Conservation (phyloP, 129 eudicot species). For the Lactuca saligna region DNA sequence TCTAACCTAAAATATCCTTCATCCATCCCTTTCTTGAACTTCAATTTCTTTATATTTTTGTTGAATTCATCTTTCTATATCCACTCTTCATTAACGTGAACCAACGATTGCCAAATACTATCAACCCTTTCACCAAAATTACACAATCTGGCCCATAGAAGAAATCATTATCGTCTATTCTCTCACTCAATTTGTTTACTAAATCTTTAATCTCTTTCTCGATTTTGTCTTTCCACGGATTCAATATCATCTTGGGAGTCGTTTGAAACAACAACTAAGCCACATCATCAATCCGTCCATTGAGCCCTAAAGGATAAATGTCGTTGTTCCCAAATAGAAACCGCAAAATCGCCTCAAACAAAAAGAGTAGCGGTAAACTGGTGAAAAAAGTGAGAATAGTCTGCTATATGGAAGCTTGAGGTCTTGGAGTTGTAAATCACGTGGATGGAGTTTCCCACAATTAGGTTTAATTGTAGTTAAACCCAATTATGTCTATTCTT, state of each 20-base stretch:
- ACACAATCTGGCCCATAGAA: not conserved
- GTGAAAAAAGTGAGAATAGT: not conserved
- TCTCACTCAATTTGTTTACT: not conserved
- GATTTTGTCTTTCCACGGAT: not conserved
- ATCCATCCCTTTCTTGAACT: conserved; percentile 16
- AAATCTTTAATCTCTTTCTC: not conserved
- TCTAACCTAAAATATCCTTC: conserved; percentile 38
- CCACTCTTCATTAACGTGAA: not conserved
- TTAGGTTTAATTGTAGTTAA: too few relatives aligned
- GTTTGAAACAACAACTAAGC: not conserved
- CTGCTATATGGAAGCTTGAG: not conserved
- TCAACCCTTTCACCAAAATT: not conserved
- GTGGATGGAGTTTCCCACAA: too few relatives aligned
- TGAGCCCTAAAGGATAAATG: not conserved
- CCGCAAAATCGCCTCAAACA: not conserved
- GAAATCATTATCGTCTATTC: not conserved
- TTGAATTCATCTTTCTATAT: conserved; percentile 47
- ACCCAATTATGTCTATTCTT: not conserved
- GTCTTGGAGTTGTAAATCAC: too few relatives aligned
- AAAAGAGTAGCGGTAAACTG: not conserved
- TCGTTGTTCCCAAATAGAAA: not conserved
- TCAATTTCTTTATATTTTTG: conserved; percentile 37
- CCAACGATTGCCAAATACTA: not conserved
- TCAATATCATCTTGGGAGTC: not conserved
- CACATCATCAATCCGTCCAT: not conserved